Evolutionary conservation across 495 filamentous ascomycete genomes (phyloP), one percentile per base, ranked within the genome.

Genomic region (Podospora comata): DNA sequence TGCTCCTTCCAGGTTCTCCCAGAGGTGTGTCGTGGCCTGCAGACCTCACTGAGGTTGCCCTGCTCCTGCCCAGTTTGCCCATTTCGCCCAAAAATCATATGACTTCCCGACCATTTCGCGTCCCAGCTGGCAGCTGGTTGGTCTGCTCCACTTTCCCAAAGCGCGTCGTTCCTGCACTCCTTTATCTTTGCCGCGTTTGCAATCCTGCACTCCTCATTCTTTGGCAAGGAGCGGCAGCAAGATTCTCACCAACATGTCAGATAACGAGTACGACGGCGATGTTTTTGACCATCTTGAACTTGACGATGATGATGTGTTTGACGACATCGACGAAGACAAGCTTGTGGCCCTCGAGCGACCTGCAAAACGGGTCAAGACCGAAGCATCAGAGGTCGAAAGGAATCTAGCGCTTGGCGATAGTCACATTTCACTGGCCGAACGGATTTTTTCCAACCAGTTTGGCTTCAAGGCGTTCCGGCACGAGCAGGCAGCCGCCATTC

Each of bases 401-500:
- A 11, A 48, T 9, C 9, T 3, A 13, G 39, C 39, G 13, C 9
- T 13, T 48, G 6, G 58, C 34, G 32, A 11, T 15, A 57, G 34
- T n/a, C 66, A 68, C 34, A 34, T 68, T 7, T 48, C 54, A 3
- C 65, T 74, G 16, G 57, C 71, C 2, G 32, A 71, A 20, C 67
- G 68, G 0, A 59, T 71, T 7, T 74, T 88, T 3, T 78, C 76
- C 34, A 69, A 79, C 9, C 78, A 73, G 0, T 88, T 87, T 73
- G 81, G 80, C 2, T 80, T 82, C 53, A 62, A 78, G 0, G 62
- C 69, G 1, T 88, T 88, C 65, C 80, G 83, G 32, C 77, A 86
- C 34, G 82, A 84, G 67, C 86, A 89, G 65, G 83, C 84, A 30
- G 76, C 76, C 16, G 86, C 80, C 16, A 87, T 88, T 63, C 68